These are phyloP conservation scores for Niveomyces coronatus DNA, from an alignment of 2,329 filamentous ascomycete species.

Conservation along the genomic window DNA sequence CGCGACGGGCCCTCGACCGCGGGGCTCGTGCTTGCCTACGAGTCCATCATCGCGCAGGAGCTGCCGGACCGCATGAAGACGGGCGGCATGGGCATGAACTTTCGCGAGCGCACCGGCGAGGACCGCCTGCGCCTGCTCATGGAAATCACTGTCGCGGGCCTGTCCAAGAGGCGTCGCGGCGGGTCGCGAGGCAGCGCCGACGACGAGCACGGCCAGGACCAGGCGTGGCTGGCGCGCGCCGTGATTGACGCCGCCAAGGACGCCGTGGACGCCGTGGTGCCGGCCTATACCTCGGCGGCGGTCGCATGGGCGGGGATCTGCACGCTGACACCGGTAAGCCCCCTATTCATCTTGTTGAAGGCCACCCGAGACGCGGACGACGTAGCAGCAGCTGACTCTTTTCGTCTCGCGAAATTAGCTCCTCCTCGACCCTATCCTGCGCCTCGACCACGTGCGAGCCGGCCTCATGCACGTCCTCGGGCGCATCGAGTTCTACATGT, in stretches of 20 bases:
- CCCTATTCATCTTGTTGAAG: neutral
- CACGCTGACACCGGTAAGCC: slow-evolving; percentile 25
- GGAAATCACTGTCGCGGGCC: slow-evolving; percentile 20
- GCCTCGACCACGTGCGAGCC: slow-evolving; percentile 19
- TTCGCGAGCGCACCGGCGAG: slow-evolving; percentile 15
- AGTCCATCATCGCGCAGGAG: slow-evolving; percentile 25
- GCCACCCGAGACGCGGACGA: neutral
- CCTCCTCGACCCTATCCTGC: slow-evolving; percentile 25
- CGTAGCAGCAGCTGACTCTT: neutral
- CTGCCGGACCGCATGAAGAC: slow-evolving; percentile 23
- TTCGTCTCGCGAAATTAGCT: slow-evolving; percentile 15
- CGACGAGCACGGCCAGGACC: slow-evolving; percentile 15
- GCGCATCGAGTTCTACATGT: slow-evolving; percentile 26
- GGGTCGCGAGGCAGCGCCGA: no score
- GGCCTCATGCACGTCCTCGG: slow-evolving; percentile 23
- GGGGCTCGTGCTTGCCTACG: slow-evolving; percentile 25
- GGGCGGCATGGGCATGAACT: slow-evolving; percentile 17
- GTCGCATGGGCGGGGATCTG: slow-evolving; percentile 27
- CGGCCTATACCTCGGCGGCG: slow-evolving; percentile 19
- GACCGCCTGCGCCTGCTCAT: slow-evolving; percentile 20
- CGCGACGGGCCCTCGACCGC: slow-evolving; percentile 19
- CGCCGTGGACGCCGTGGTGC: slow-evolving; percentile 17
- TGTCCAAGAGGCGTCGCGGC: slow-evolving; percentile 20
- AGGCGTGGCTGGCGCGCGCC: slow-evolving; percentile 19
- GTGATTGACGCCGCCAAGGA: slow-evolving; percentile 19